phyloP scores from a whole-genome alignment of 345 rosid genomes.

The Sonneratia caseolaris region DNA sequence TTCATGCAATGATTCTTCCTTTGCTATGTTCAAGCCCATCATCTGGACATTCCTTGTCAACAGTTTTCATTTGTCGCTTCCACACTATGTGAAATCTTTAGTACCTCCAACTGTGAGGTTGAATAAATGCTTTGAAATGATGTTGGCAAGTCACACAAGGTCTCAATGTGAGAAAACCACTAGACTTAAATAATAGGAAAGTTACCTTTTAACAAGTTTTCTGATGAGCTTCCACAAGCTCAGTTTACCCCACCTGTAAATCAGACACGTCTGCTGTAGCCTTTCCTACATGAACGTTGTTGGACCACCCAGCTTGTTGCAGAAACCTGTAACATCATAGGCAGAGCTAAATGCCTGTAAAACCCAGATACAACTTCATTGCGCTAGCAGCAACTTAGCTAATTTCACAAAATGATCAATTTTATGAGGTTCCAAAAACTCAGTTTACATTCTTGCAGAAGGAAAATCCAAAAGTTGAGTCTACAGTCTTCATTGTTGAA shows the following conservation, averaged over 20 bases:
- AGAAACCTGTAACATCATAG: conserved; percentile 38
- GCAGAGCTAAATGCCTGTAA: background rate
- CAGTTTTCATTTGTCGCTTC: conserved; percentile 21
- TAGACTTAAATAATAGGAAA: background rate
- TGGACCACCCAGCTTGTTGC: conserved; percentile 82
- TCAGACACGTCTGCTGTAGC: conserved; percentile 73
- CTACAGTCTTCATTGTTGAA: conserved; percentile 91
- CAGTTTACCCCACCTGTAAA: conserved; percentile 54
- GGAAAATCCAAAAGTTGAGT: conserved; percentile 37
- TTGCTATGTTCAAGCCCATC: conserved; percentile 11
- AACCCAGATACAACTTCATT: background rate
- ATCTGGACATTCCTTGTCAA: conserved; percentile 21
- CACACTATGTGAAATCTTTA: conserved; percentile 20
- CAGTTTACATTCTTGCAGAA: background rate
- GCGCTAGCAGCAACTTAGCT: background rate
- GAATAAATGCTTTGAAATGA: background rate
- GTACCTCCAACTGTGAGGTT: conserved; percentile 45
- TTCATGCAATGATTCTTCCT: background rate
- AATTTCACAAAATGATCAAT: background rate
- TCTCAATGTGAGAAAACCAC: background rate
- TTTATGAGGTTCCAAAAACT: background rate
- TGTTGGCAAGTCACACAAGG: background rate
- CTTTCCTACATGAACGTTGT: conserved; percentile 59
- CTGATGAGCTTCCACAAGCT: conserved; percentile 60
- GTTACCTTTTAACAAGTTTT: conserved; percentile 61